phyloP scores from a whole-genome alignment of 2,329 filamentous ascomycete genomes.

The Aspergillus amoenus region DNA sequence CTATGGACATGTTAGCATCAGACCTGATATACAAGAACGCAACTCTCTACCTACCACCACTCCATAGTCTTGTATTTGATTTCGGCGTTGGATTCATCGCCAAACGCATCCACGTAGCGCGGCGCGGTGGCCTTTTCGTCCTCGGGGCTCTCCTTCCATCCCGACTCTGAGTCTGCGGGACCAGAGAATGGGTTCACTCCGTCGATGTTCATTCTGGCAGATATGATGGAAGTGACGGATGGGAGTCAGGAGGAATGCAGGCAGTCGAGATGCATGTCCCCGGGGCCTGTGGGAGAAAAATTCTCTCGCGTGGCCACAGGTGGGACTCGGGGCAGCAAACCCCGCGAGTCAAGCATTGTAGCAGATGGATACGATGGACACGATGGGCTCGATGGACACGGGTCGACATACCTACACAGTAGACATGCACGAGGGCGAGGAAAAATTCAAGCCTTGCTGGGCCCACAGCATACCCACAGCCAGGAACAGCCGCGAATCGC shows the following conservation, averaged over 20 bases:
- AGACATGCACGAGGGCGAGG: too few species aligned
- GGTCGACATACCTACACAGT: too few species aligned
- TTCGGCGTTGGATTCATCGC: slow-evolving; percentile 34
- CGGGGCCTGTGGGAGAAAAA: neutral
- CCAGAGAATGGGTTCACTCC: neutral
- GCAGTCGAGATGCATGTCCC: neutral
- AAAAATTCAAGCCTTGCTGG: too few species aligned
- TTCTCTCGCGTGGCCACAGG: neutral
- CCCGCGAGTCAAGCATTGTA: neutral
- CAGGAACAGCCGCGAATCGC: too few species aligned
- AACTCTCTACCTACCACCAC: slow-evolving; percentile 33
- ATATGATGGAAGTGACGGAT: neutral
- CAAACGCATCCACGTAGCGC: slow-evolving; percentile 22
- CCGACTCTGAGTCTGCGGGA: neutral
- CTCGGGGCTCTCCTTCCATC: neutral
- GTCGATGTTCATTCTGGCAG: neutral
- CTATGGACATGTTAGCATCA: slow-evolving; percentile 16
- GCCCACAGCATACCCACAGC: too few species aligned
- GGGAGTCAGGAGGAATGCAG: neutral
- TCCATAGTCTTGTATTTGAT: slow-evolving; percentile 50
- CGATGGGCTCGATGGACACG: too few species aligned
- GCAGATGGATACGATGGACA: too few species aligned
- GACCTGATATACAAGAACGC: neutral
- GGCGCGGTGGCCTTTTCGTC: neutral
- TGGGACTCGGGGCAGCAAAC: neutral